Base-by-base conservation (phyloP, 1,139 yeast species). In the Entelexis paramagnoliae region DNA sequence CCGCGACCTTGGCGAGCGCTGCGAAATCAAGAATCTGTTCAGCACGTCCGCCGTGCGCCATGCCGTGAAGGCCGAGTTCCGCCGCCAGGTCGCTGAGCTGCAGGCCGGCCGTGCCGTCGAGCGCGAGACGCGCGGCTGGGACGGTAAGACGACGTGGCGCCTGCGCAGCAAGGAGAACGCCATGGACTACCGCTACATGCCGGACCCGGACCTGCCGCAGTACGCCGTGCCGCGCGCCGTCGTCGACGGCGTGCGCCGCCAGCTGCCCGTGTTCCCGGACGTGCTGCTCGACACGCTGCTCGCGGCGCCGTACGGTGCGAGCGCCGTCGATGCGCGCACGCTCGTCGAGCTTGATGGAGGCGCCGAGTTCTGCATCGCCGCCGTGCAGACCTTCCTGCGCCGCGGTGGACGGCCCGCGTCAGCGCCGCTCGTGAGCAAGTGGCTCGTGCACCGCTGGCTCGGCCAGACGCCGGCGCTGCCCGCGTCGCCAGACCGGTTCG, bases 91-190 rank as follows among this genome's bases (percentile, higher is more conserved):
- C 11, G 55, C 64, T 10, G 67, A 63, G 1, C 69, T 74, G 1
- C 60, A 63, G 33, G 59, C 60, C 0, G 76, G 75, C 0, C 61
- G 63, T 6, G 55, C 61, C 0, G 66, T 81, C 1, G 60, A 59
- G 24, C 79, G 80, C 55, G 95, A 89, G 63, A 93, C 99, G 0
- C 74, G 97, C 61, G 93, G 95, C 16, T 91, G 96, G 96, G 81
- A 82, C 63, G 96, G 96, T 1, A 66, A 64, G 11, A 61, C 65
- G 5, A 89, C 97, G 0, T 72, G 75, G 49, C 74, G 77, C 49
- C 67, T 82, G 49, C 76, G 98, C 64, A 72, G 77, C 3, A 91
- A 93, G 62, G 97, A 89, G 64, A 78, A 79, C 48, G 77, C 87
- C 0, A 76, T 85, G 7, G 98, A 91, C 65, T 91, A 91, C 66